phyloP scores from a whole-genome alignment of 176 grass and related monocot genomes.

The barley (Hordeum vulgare) region MorexV3_pseudomolecules_assembly NC_058520.1:129910426-129910925 shows the following conservation, averaged over 20 bases:
- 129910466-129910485: neutral
- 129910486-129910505: neutral
- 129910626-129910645: neutral
- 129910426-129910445: neutral
- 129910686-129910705: too few relatives aligned
- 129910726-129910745: neutral
- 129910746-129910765: neutral
- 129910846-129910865: neutral
- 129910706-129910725: neutral
- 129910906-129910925: neutral
- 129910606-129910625: neutral
- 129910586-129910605: too few relatives aligned
- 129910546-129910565: neutral
- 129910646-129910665: neutral
- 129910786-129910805: neutral
- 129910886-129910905: neutral
- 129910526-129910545: neutral
- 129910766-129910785: neutral
- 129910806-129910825: neutral
- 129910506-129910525: neutral
- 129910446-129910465: neutral
- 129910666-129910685: neutral
- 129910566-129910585: neutral
- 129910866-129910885: constrained; percentile 13
- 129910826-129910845: neutral